Evolutionary conservation across 2,329 filamentous ascomycete species (phyloP), one percentile per base, ranked within the genome.

Genomic region (Xylariaceae sp.): DNA sequence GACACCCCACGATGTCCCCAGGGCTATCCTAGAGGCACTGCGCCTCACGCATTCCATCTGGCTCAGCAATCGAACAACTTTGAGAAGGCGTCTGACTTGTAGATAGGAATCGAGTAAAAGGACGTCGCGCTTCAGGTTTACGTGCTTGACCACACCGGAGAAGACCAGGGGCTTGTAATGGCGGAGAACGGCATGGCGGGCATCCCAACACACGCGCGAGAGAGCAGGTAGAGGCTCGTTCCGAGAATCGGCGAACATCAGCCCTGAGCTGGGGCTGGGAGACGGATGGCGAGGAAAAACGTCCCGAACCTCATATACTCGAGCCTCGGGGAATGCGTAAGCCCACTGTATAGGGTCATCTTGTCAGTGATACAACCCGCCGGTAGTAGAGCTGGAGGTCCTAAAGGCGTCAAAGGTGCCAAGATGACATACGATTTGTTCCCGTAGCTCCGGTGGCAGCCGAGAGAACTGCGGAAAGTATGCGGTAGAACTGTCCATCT

Each of bases 261-360:
- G 55, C 34, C 65, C 66, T 24, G 61, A 54, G n/a, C 61, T 58
- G 3, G 67, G 59, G 3, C 59, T 56, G 16, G 64, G n/a, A n/a
- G n/a, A n/a, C 65, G 31, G 62, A 50, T 24, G 48, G 59, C 26
- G 63, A 61, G 36, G 56, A 59, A 9, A 66, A 60, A 44, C 61
- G 61, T 70, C 68, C 43, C 71, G 57, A 8, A 70, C 61, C 48
- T 71, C 68, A 50, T 67, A 70, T 3, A 70, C 67, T 26, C 68
- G 64, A 3, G 63, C 44, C 24, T 68, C 65, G 1, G 68, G 68
- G 21, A 71, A 59, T 2, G 67, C 61, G 44, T 63, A 63, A 27
- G 62, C 59, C 68, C 68, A 71, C 46, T 50, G 18, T 9, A 26
- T 9, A n/a, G 24, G 11, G 30, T 32, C 5, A 3, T 29, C 19